Base-by-base conservation (phyloP, 441 rosid species). In the Jatropha podagrica region DNA sequence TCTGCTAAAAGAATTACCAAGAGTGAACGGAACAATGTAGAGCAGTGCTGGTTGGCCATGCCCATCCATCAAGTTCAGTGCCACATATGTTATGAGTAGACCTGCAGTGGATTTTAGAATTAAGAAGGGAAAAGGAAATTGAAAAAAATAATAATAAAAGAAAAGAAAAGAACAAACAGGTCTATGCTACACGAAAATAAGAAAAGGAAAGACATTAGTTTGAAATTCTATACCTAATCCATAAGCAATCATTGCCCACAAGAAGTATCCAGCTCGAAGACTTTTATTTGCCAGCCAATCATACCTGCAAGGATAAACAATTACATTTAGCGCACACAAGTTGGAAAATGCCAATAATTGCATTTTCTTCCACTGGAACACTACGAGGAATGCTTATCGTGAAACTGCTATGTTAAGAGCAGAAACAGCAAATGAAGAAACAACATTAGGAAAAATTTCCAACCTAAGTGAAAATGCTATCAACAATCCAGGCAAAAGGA, bases 201-300 rank as follows among this genome's bases (percentile, higher is more conserved):
- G 14, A 48, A 15, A 62, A 48, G 59, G 77, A 73, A 18, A 67
- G 18, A 65, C 48, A 48, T 27, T 69, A 26, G 42, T 12, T 64
- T 17, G 69, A 66, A 55, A 69, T 75, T 75, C 48, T 84, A 65
- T 81, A 93, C 99, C 98, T 76, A 92, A 86, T 75, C 99, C 96
- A 79, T 95, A 95, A 64, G 98, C 98, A 74, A 88, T 76, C 97
- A 95, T 89, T 77, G 97, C 88, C 91, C 97, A 86, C 71, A 91
- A 73, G 85, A 95, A 93, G 89, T 95, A 93, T 78, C 99, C 98
- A 67, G 92, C 87, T 81, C 87, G 84, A 20, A 93, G 92, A 76
- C 82, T 90, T 89, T 90, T 93, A 81, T 88, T 95, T 54, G 93
- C 90, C 82, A 93, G 79, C 97, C 94, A 90, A 84, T 95, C 99